Evolutionary conservation across 352 stramenopile species (phyloP).

Genomic region (Globisporangium iwayamae): DNA sequence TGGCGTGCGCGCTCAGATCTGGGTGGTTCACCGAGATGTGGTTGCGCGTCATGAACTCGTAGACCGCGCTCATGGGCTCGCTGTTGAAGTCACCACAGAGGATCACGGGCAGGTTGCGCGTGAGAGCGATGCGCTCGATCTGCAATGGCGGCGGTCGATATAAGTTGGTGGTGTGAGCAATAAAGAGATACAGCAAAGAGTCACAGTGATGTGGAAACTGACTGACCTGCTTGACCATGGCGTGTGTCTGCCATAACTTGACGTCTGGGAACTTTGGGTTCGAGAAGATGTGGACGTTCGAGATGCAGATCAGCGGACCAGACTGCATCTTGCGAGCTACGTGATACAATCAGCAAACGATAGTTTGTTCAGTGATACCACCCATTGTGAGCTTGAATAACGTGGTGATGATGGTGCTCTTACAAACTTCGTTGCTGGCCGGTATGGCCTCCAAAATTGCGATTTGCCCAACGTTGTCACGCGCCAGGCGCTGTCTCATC

Average conservation of each 20-base stretch:
- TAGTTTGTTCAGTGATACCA: neutral
- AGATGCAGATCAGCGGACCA: conserved; percentile 89
- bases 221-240: conserved; percentile 79
- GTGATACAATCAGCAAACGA: neutral
- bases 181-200: neutral
- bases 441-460: conserved; percentile 95
- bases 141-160: conserved; percentile 14
- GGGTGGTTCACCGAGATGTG: conserved; percentile 86
- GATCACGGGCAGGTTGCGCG: conserved; percentile 90
- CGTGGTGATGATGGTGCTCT: neutral
- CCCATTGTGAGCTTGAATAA: too few species aligned
- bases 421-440: conserved; percentile 65
- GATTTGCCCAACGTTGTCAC: conserved; percentile 98
- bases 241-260: conserved; percentile 97
- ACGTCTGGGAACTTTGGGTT: conserved; percentile 99
- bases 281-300: conserved; percentile 98
- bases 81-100: conserved; percentile 99
- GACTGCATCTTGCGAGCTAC: conserved; percentile 43
- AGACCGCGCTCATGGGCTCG: conserved; percentile 94
- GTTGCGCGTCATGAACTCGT: conserved; percentile 94
- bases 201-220: neutral
- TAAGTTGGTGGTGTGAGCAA: neutral
- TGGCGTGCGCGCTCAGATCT: conserved; percentile 67
- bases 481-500: conserved; percentile 88
- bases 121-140: conserved; percentile 71